Percentiles rank a stretch among this genome's conserved stretches.
phyloP scores from a whole-genome alignment of 495 filamentous ascomycete genomes.

The Xylaria bambusicola region DNA sequence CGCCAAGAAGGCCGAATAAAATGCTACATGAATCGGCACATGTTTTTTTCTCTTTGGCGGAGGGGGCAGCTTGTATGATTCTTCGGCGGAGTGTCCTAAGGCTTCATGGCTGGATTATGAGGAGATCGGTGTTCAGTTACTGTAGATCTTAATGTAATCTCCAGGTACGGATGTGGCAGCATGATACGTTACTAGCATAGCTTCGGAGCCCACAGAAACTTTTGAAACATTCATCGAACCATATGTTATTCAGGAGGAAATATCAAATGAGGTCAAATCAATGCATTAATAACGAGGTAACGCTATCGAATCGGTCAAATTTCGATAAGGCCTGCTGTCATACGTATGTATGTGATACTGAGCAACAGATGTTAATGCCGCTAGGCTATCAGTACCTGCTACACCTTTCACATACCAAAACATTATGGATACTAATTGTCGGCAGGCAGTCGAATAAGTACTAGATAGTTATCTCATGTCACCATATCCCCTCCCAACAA shows the following conservation, averaged over 20 bases:
- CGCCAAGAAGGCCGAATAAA: slow-evolving; percentile 57
- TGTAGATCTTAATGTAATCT: slow-evolving; percentile 1
- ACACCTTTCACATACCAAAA: background rate
- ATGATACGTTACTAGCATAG: background rate
- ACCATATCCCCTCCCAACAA: background rate
- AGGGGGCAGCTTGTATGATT: too few species aligned
- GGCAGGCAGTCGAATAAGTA: background rate
- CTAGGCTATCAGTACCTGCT: background rate
- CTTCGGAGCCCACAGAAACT: background rate
- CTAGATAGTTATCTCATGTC: background rate
- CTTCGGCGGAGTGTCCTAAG: too few species aligned
- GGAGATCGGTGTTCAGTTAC: background rate
- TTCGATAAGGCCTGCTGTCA: background rate
- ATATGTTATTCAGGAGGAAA: background rate
- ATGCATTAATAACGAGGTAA: background rate
- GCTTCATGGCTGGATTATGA: too few species aligned
- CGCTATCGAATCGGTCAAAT: background rate
- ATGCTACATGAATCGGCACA: slow-evolving; percentile 20
- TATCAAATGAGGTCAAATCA: too few species aligned
- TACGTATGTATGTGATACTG: background rate
- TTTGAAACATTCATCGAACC: background rate
- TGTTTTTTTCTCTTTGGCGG: too few species aligned
- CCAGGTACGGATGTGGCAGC: background rate
- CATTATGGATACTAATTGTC: background rate
- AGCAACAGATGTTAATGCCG: background rate